A percentile compares a stretch with the other conserved stretches of the same genome.
Evolutionary conservation across 768 basidiomycete genomes (phyloP).

Genomic region (Boletus insuetus): DNA sequence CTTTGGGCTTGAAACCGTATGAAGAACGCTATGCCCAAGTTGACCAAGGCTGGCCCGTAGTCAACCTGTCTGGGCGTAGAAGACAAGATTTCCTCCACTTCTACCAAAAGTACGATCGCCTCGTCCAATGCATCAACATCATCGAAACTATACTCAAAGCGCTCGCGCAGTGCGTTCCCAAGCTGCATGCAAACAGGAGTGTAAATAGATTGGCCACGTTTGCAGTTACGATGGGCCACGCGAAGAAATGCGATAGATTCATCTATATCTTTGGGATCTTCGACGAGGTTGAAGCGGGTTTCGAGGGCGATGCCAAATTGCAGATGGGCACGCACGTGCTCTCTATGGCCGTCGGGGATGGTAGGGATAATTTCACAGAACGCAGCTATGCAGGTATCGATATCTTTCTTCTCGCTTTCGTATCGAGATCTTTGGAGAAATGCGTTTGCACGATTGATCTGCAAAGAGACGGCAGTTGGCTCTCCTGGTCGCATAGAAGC

Average conservation of each 20-base stretch:
- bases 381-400: conserved; percentile 9
- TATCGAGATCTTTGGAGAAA: conserved; percentile 9
- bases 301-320: conserved; percentile 19
- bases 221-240: conserved; percentile 9
- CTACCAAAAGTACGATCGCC: conserved; percentile 20
- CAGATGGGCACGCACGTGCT: conserved; percentile 4
- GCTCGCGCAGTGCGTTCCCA: conserved; percentile 12
- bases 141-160: conserved; percentile 6
- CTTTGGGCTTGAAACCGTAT: conserved; percentile 14
- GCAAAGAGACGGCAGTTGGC: neutral
- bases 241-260: conserved; percentile 21
- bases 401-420: conserved; percentile 5
- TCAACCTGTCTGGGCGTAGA: neutral
- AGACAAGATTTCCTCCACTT: conserved; percentile 16
- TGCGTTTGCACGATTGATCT: conserved; percentile 14
- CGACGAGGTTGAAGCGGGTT: conserved; percentile 9
- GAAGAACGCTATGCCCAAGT: conserved; percentile 13
- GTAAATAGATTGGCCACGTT: conserved; percentile 6
- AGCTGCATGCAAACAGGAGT: conserved; percentile 11
- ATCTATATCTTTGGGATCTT: conserved; percentile 17
- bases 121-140: conserved; percentile 21
- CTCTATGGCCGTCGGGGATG: conserved; percentile 11
- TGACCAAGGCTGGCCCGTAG: conserved; percentile 4
- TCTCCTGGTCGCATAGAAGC: neutral
- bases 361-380: conserved; percentile 13